A percentile compares a stretch with the other conserved stretches of the same genome.
Evolutionary conservation across 2,329 filamentous ascomycete species (phyloP).

Genomic region (Simplicillium sp.): DNA sequence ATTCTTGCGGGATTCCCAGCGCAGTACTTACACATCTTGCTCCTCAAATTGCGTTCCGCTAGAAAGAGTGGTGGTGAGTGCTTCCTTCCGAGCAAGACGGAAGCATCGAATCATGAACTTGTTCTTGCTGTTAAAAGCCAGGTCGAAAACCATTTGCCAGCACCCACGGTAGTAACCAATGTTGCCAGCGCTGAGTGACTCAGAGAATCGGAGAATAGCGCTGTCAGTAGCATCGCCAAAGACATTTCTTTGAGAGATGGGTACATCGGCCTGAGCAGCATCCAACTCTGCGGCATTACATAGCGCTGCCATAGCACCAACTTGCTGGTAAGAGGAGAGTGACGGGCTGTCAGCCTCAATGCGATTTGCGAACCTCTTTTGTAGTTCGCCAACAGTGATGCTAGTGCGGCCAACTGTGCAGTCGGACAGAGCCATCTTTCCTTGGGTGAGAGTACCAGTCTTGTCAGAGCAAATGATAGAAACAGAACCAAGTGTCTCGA

Average conservation of each 20-base stretch:
- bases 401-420: constrained; percentile 46
- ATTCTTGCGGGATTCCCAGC: background rate
- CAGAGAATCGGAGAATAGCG: constrained; percentile 63
- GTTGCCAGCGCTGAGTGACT: constrained; percentile 42
- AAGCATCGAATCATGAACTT: constrained; percentile 69
- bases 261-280: constrained; percentile 47
- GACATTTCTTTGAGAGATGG: constrained; percentile 52
- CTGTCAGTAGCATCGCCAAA: constrained; percentile 71
- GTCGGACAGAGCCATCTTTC: constrained; percentile 65
- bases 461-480: constrained; percentile 71
- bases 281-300: constrained; percentile 74
- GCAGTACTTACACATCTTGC: constrained; percentile 24
- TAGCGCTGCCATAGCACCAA: constrained; percentile 52
- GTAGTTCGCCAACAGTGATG: constrained; percentile 41
- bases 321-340: constrained; percentile 31
- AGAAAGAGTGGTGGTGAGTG: constrained; percentile 24
- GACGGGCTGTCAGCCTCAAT: background rate
- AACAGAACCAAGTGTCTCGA: constrained; percentile 65
- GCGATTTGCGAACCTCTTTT: constrained; percentile 20
- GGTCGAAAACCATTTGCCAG: constrained; percentile 58
- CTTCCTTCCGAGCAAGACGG: constrained; percentile 26
- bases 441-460: constrained; percentile 62
- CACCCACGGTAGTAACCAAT: constrained; percentile 49
- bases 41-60: constrained; percentile 24
- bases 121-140: constrained; percentile 75